Base-by-base conservation (phyloP, 2,329 filamentous ascomycete species). In the Whalleya microplaca region DNA sequence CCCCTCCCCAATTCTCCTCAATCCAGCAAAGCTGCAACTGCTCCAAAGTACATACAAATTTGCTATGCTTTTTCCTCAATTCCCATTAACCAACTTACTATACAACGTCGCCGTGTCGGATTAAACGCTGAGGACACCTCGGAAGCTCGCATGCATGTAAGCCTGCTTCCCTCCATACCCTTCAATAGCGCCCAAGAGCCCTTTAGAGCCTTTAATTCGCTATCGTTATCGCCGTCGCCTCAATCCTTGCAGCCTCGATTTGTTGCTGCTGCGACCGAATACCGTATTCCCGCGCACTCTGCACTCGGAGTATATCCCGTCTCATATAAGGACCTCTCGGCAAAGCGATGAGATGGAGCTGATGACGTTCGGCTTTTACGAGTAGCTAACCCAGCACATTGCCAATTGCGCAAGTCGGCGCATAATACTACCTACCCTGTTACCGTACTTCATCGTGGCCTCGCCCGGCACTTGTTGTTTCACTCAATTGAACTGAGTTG, bases 331-430 rank as follows among this genome's bases (percentile, higher is more conserved):
- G 19, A 18, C 18, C n/a, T 37, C 18, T 42, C 21, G 29, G 7
- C 4, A 19, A 18, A 21, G 19, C 18, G 40, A 41, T 18, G 60
- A 57, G 56, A 64, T 64, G 62, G 62, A 59, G 62, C 62, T 53
- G 60, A 58, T 52, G 52, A 55, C 59, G 42, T 55, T 29, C 45
- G 48, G 46, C 50, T 59, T 45, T 27, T 53, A 55, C 56, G 32
- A 62, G 52, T 63, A 64, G 58, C 51, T 43, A 58, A 49, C 56
- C 52, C 47, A 58, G 42, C 48, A 54, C 45, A 46, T 37, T 44
- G 47, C 42, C 44, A 45, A 48, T 48, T 21, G 27, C 55, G 16
- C 48, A 53, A 20, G 55, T 48, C 9, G 18, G 45, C 53, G 52
- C 56, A 54, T 48, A 49, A 55, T 45, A 47, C 43, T 47, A 37